Evolutionary conservation across 768 basidiomycete genomes (phyloP).

Genomic region (Suillus hirtellus): DNA sequence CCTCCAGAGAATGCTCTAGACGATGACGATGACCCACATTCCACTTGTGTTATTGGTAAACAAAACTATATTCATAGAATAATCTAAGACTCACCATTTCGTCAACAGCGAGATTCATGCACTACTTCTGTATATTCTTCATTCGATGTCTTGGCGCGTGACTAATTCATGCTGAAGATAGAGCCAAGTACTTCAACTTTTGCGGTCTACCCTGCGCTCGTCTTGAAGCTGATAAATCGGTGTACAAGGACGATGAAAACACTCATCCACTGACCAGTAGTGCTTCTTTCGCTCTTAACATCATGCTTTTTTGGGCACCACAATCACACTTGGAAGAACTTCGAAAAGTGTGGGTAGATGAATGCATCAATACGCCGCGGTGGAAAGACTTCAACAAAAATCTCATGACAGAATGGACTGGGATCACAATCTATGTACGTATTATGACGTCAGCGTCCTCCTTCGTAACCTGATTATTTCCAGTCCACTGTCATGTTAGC

Average conservation of each 20-base stretch:
- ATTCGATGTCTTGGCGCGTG: not conserved
- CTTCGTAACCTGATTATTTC: not conserved
- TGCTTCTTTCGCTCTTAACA: conserved; percentile 7
- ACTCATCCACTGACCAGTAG: not conserved
- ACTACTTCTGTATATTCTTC: conserved; percentile 3
- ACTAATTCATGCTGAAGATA: conserved; percentile 1
- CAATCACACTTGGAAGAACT: conserved; percentile 42
- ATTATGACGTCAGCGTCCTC: not conserved
- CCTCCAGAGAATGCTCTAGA: not conserved
- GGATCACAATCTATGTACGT: conserved; percentile 49
- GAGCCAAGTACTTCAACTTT: conserved; percentile 12
- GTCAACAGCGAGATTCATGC: conserved; percentile 5
- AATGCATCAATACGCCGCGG: conserved; percentile 34
- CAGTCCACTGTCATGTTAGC: conserved; percentile 17
- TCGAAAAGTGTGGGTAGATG: conserved; percentile 47
- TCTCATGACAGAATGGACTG: conserved; percentile 47
- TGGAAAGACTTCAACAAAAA: conserved; percentile 44
- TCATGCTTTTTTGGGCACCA: conserved; percentile 46
- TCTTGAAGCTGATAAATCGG: conserved; percentile 10
- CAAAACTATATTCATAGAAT: no score
- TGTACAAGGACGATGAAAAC: not conserved
- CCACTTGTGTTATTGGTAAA: conserved; percentile 12
- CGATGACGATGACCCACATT: conserved; percentile 4
- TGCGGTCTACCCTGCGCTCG: conserved; percentile 6
- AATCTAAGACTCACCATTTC: not conserved